These are phyloP conservation scores for Halocafeteria seosinensis DNA, from an alignment of 108 stramenopile species.

Conservation along the genomic window DNA sequence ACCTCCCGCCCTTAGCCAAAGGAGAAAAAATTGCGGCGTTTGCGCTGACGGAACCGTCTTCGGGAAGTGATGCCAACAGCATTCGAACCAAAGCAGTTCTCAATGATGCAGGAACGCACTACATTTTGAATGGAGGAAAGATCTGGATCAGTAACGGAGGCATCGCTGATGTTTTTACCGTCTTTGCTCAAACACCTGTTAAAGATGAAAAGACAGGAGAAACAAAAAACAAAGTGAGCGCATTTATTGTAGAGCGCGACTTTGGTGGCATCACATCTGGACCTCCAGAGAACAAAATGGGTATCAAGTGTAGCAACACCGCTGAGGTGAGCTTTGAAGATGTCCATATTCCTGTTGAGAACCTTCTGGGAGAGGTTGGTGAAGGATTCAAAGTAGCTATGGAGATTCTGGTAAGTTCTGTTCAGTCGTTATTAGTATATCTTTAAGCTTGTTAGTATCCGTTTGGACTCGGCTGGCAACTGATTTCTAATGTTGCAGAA, in stretches of 20 bases:
- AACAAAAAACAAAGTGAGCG: constrained; percentile 63
- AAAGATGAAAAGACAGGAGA: constrained; percentile 51
- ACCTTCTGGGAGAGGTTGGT: constrained; percentile 17
- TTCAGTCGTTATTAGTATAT: no score
- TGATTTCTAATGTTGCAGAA: no score
- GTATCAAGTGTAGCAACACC: constrained; percentile 29
- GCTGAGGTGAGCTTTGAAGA: constrained; percentile 2
- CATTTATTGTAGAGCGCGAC: constrained; percentile 71
- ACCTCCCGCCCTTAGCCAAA: constrained; percentile 63
- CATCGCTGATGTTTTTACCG: constrained; percentile 60
- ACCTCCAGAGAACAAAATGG: constrained; percentile 66
- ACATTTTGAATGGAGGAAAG: constrained; percentile 67
- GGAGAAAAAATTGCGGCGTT: constrained; percentile 63
- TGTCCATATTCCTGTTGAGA: constrained; percentile 7
- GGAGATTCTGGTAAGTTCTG: no score
- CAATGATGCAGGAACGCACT: constrained; percentile 47
- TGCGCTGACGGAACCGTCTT: constrained; percentile 60
- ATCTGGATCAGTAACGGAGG: constrained; percentile 80
- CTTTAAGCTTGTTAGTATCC: no score
- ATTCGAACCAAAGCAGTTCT: constrained; percentile 59
- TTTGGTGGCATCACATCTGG: constrained; percentile 60
- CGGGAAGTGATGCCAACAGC: constrained; percentile 76
- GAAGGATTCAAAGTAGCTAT: constrained; percentile 12
- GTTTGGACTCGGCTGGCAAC: no score
- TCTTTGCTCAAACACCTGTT: constrained; percentile 58